These are phyloP conservation scores for Coniochaeta sp. DNA, from an alignment of 2,329 filamentous ascomycete species.

Conservation along the genomic window DNA sequence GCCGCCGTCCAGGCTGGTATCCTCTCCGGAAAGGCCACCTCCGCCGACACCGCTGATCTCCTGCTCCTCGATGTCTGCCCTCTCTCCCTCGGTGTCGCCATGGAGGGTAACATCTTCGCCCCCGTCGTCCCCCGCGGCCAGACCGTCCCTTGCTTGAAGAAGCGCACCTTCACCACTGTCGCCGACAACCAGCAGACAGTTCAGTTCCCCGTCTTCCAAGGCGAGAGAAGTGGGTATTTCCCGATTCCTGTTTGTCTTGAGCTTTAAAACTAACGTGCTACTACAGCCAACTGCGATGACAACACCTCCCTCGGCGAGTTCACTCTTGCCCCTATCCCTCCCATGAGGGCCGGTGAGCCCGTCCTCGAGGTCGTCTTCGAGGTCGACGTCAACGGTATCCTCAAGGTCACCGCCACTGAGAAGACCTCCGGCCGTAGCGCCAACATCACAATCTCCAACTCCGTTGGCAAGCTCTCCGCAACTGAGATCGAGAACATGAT, in stretches of 20 bases:
- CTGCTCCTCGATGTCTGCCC: conserved; percentile 94
- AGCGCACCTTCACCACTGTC: no score
- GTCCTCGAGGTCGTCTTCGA: conserved; percentile 98
- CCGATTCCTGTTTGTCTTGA: no score
- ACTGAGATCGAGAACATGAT: conserved; percentile 98
- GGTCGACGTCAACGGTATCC: conserved; percentile 99
- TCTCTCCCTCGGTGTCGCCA: conserved; percentile 95
- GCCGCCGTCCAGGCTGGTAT: conserved; percentile 98
- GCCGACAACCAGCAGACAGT: no score
- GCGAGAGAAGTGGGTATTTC: conserved; percentile 88
- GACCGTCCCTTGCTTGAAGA: conserved; percentile 76
- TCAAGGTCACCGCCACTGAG: conserved; percentile 98
- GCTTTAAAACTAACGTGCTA: no score
- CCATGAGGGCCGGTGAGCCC: conserved; percentile 90
- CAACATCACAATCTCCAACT: conserved; percentile 99
- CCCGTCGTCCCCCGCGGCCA: conserved; percentile 78
- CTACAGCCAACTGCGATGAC: conserved; percentile 62
- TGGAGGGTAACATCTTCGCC: conserved; percentile 98
- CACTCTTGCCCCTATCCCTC: conserved; percentile 79
- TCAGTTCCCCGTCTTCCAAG: conserved; percentile 94
- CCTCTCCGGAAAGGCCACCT: conserved; percentile 94
- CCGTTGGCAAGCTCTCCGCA: conserved; percentile 94
- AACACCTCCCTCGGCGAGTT: conserved; percentile 98
- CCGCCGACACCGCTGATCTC: conserved; percentile 88
- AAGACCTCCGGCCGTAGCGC: conserved; percentile 96